phyloP scores from a whole-genome alignment of 2,329 filamentous ascomycete genomes.

The Lecanicillium sp. region DNA sequence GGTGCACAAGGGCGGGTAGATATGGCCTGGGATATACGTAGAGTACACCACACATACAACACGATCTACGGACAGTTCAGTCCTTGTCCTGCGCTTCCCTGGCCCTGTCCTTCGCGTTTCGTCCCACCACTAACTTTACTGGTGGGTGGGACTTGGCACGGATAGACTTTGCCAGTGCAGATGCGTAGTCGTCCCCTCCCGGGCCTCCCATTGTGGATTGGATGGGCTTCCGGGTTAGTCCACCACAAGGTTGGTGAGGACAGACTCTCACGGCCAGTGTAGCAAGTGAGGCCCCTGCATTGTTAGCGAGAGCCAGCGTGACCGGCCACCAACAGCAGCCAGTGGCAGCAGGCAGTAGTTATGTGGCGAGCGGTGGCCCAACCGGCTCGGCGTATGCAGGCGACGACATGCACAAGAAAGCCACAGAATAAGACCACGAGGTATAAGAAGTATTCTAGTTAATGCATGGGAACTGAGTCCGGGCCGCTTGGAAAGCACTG shows the following conservation, averaged over 20 bases:
- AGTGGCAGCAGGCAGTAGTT: too few species aligned
- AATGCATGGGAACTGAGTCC: background rate
- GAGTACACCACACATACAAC: too few species aligned
- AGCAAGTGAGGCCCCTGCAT: constrained; percentile 7
- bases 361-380: too few species aligned
- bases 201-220: too few species aligned
- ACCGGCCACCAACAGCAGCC: too few species aligned
- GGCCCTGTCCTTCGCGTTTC: too few species aligned
- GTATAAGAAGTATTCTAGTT: too few species aligned
- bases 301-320: too few species aligned
- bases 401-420: background rate
- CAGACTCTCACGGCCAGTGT: constrained; percentile 2
- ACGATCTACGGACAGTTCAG: constrained; percentile 5
- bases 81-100: too few species aligned
- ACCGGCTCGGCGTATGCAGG: background rate
- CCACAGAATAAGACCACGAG: background rate
- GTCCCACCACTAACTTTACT: constrained; percentile 7
- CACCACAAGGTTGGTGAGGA: background rate
- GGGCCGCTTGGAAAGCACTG: background rate
- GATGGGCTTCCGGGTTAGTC: background rate
- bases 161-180: constrained; percentile 4
- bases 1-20: background rate
- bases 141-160: constrained; percentile 8
- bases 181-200: background rate
- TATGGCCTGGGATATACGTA: constrained; percentile 4